Evolutionary conservation across 805 yeast genomes (phyloP).

Genomic region (Pichia exigua): DNA sequence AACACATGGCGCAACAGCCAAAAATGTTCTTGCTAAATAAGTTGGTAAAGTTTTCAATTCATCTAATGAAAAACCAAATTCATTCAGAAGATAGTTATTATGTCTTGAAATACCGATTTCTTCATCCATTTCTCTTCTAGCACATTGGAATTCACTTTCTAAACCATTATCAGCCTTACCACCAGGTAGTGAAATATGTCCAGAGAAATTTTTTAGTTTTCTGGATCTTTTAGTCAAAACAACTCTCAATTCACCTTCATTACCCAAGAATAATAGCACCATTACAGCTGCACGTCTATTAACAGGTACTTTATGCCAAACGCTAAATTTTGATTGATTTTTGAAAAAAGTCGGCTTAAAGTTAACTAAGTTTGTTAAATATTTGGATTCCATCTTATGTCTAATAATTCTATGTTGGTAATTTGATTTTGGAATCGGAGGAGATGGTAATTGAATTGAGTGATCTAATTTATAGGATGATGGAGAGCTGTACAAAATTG

Average conservation of each 20-base stretch:
- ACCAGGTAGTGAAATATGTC: conserved; percentile 90
- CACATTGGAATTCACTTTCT: conserved; percentile 62
- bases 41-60: conserved; percentile 62
- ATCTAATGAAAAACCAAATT: conserved; percentile 52
- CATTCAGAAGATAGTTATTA: conserved; percentile 34
- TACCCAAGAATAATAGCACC: conserved; percentile 63
- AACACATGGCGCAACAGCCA: conserved; percentile 77
- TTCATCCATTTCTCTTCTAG: conserved; percentile 79
- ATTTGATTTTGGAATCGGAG: conserved; percentile 4
- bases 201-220: conserved; percentile 65
- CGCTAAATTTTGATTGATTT: conserved; percentile 25
- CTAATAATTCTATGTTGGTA: conserved; percentile 5
- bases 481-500: background rate
- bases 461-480: background rate
- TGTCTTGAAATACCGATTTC: conserved; percentile 68
- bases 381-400: conserved; percentile 26
- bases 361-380: conserved; percentile 28
- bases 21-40: conserved; percentile 71
- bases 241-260: conserved; percentile 68
- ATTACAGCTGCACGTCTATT: conserved; percentile 73
- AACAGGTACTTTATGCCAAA: conserved; percentile 62
- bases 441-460: background rate
- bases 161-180: conserved; percentile 73
- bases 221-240: conserved; percentile 73
- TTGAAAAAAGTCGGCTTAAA: conserved; percentile 30